phyloP scores from a whole-genome alignment of 2,329 filamentous ascomycete genomes.

The Pyricularia grisea region DNA sequence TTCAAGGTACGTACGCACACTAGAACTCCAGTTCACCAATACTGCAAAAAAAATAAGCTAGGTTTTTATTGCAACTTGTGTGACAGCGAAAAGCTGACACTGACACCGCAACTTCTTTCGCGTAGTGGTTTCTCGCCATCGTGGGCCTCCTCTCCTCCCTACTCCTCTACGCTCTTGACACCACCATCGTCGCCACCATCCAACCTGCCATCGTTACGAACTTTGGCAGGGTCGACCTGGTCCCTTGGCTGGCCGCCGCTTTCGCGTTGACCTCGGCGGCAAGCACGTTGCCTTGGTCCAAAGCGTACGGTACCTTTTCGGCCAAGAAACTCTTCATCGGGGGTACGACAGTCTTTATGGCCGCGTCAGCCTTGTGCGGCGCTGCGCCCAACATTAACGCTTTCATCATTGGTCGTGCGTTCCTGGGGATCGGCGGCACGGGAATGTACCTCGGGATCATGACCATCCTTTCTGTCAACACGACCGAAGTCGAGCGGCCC shows the following conservation, averaged over 20 bases:
- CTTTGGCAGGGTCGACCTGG: constrained; percentile 20
- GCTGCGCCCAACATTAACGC: constrained; percentile 12
- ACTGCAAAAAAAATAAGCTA: too few relatives aligned
- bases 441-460: constrained; percentile 9
- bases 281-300: neutral
- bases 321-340: constrained; percentile 8
- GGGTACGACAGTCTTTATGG: constrained; percentile 4
- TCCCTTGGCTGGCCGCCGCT: neutral
- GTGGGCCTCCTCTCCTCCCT: constrained; percentile 13
- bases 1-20: too few relatives aligned
- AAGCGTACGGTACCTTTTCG: constrained; percentile 8
- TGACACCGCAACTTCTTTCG: too few relatives aligned
- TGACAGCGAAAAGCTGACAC: too few relatives aligned
- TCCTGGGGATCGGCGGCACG: constrained; percentile 11
- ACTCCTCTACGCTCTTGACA: constrained; percentile 34
- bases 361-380: constrained; percentile 12
- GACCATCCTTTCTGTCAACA: constrained; percentile 5
- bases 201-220: constrained; percentile 26
- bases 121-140: constrained; percentile 17
- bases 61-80: too few relatives aligned
- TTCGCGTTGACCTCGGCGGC: neutral
- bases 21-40: too few relatives aligned
- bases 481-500: constrained; percentile 6
- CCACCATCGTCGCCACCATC: constrained; percentile 38
- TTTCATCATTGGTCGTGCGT: constrained; percentile 13